A percentile compares a stretch with the other conserved stretches of the same genome.
These are phyloP conservation scores for Ogataea parapolymorpha DNA, from an alignment of 805 yeast species.

Conservation along the genomic window DNA sequence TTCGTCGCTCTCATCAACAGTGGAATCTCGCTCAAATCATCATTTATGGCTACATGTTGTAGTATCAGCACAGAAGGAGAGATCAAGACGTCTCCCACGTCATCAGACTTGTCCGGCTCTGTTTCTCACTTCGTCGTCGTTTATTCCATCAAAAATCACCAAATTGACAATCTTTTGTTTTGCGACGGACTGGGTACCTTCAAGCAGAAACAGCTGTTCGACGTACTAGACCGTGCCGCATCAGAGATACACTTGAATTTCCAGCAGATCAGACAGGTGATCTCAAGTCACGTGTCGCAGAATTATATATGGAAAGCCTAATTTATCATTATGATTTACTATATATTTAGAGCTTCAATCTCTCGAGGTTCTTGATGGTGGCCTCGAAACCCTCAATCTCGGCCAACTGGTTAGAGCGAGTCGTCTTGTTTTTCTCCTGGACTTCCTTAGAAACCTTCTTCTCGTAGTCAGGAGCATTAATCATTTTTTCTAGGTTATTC, in stretches of 20 bases:
- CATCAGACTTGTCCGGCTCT: constrained; percentile 40
- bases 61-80: constrained; percentile 22
- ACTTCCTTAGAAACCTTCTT: constrained; percentile 82
- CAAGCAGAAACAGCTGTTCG: constrained; percentile 50
- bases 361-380: constrained; percentile 80
- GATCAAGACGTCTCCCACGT: constrained; percentile 43
- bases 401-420: constrained; percentile 69
- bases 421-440: constrained; percentile 66
- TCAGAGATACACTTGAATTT: constrained; percentile 44
- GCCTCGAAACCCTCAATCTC: constrained; percentile 89
- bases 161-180: constrained; percentile 55
- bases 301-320: constrained; percentile 55
- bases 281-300: constrained; percentile 44
- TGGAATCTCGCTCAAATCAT: constrained; percentile 62
- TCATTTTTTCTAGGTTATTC: constrained; percentile 64
- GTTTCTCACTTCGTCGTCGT: constrained; percentile 66
- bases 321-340: not conserved
- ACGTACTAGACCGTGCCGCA: constrained; percentile 51
- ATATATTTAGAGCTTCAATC: constrained; percentile 52
- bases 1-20: constrained; percentile 78
- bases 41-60: constrained; percentile 56
- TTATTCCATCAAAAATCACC: constrained; percentile 49
- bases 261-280: constrained; percentile 41
- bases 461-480: constrained; percentile 71
- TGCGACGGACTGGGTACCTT: constrained; percentile 75